A percentile compares a stretch with the other conserved stretches of the same genome.
Evolutionary conservation across 306 rosid genomes (phyloP).

Genomic region (barrel medic (Medicago truncatula)): DNA sequence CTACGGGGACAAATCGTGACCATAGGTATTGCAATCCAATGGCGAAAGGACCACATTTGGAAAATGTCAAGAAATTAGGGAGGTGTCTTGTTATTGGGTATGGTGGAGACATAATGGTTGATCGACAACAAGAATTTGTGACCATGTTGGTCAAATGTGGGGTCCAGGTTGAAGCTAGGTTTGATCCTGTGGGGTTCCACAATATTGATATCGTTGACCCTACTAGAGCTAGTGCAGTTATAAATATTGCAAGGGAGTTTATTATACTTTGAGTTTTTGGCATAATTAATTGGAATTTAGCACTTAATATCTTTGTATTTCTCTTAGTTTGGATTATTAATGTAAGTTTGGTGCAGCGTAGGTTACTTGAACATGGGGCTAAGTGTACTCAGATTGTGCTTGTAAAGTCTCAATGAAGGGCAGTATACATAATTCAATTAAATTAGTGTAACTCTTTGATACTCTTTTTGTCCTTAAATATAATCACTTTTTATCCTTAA

Average conservation of each 20-base stretch:
- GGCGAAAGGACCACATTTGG: slow-evolving; percentile 53
- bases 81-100: slow-evolving; percentile 67
- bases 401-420: too few relatives aligned
- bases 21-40: slow-evolving; percentile 74
- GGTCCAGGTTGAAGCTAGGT: slow-evolving; percentile 61
- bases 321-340: not conserved
- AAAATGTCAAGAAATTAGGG: slow-evolving; percentile 34
- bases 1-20: slow-evolving; percentile 54
- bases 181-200: slow-evolving; percentile 70
- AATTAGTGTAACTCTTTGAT: too few relatives aligned
- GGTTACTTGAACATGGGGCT: too few relatives aligned
- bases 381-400: too few relatives aligned
- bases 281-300: not conserved
- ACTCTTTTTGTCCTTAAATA: too few relatives aligned
- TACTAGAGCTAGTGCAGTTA: slow-evolving; percentile 42
- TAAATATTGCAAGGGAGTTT: slow-evolving; percentile 58
- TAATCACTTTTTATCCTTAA: too few relatives aligned
- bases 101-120: slow-evolving; percentile 67
- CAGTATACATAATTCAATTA: too few relatives aligned
- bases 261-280: slow-evolving; percentile 41
- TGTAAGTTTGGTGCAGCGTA: not conserved
- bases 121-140: slow-evolving; percentile 63
- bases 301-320: not conserved
- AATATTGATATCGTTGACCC: slow-evolving; percentile 63
- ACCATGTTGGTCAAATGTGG: slow-evolving; percentile 63